Conservation (phyloP, 768 basidiomycete genomes). For the Sporobolomyces phaffii region DNA sequence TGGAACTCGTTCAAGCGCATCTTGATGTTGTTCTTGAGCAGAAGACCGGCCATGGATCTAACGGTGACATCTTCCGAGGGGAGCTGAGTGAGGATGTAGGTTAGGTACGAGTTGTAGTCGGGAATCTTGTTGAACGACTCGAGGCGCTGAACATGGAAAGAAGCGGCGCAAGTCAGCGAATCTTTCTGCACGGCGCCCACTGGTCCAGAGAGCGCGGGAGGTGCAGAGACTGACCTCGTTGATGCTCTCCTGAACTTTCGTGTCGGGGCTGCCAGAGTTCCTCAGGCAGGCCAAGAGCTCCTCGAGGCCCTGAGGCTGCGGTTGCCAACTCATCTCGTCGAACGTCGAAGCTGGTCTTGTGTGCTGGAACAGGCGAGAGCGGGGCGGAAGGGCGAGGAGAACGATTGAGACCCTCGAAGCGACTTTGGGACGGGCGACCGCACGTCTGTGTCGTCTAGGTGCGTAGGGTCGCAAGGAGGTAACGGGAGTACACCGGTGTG, state of each 20-base stretch:
- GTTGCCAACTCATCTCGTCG: slow-evolving; percentile 27
- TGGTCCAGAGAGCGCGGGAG: not conserved
- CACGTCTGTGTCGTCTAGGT: no score
- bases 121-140: slow-evolving; percentile 45
- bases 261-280: slow-evolving; percentile 23
- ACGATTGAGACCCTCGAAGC: not conserved
- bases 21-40: slow-evolving; percentile 91
- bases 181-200: not conserved
- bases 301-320: slow-evolving; percentile 21
- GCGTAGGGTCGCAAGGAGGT: no score
- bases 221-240: slow-evolving; percentile 26
- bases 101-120: slow-evolving; percentile 59
- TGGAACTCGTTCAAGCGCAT: slow-evolving; percentile 62
- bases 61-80: slow-evolving; percentile 83
- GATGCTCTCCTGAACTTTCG: slow-evolving; percentile 33
- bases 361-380: not conserved
- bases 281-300: slow-evolving; percentile 30
- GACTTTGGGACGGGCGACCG: not conserved
- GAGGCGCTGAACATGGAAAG: slow-evolving; percentile 43
- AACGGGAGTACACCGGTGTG: no score
- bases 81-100: slow-evolving; percentile 77
- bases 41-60: slow-evolving; percentile 88
- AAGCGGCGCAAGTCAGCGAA: not conserved
- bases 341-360: no score
- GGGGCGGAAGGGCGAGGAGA: not conserved